Evolutionary conservation across 225 moss, liverwort and hornwort species (phyloP).

Genomic region (Straminergon stramineum): DNA sequence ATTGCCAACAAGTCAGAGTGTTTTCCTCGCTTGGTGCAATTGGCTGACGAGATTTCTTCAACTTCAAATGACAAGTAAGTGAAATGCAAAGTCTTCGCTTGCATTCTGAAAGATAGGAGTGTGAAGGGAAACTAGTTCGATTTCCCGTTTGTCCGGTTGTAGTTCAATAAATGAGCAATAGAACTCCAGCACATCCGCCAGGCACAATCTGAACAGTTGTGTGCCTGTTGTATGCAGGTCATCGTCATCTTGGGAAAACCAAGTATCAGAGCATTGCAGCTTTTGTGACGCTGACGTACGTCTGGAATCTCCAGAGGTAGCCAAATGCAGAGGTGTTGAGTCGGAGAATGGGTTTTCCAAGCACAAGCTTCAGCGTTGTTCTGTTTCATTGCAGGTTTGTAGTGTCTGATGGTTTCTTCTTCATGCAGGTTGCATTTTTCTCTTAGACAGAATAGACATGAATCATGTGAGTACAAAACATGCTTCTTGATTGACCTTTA

Average conservation of each 20-base stretch:
- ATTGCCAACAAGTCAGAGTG: constrained; percentile 35
- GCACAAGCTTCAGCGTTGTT: constrained; percentile 53
- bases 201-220: not conserved
- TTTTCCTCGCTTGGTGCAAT: constrained; percentile 45
- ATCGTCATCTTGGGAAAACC: not conserved
- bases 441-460: not conserved
- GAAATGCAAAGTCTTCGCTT: not conserved
- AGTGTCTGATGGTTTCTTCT: not conserved
- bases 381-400: constrained; percentile 48
- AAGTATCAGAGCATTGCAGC: constrained; percentile 37
- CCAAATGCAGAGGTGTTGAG: constrained; percentile 26
- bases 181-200: not conserved
- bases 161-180: not conserved
- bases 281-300: constrained; percentile 53
- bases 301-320: constrained; percentile 41
- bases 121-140: not conserved
- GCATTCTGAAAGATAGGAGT: not conserved
- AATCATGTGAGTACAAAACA: not conserved
- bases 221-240: constrained; percentile 24
- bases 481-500: not conserved
- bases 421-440: not conserved
- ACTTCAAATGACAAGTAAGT: constrained; percentile 44
- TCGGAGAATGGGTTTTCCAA: constrained; percentile 25
- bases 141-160: not conserved
- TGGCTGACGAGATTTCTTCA: constrained; percentile 30